Percentiles rank a stretch among this genome's conserved stretches.
Conservation (phyloP, 768 basidiomycete genomes). For the Serendipita sp. region DNA sequence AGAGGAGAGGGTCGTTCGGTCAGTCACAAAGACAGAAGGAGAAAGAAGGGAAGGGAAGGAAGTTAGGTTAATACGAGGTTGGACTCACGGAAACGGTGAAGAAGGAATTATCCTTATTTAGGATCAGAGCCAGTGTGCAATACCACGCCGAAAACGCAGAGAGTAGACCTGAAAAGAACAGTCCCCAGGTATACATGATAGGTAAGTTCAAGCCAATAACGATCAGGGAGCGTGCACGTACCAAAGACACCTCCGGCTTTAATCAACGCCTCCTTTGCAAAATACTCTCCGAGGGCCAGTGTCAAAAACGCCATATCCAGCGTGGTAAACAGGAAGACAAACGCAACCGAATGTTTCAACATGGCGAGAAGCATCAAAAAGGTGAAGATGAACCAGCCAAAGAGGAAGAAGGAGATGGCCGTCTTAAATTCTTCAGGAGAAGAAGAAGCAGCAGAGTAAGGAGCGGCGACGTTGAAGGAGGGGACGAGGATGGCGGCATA, state of each 20-base stretch:
- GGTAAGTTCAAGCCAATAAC: no score
- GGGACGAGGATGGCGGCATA: constrained; percentile 62
- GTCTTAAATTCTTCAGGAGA: background rate
- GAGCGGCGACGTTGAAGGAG: constrained; percentile 38
- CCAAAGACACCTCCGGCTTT: background rate
- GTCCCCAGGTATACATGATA: no score
- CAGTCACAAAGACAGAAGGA: no score
- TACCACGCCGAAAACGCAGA: background rate
- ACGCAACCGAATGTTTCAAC: constrained; percentile 13
- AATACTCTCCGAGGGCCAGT: background rate
- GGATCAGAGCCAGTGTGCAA: background rate
- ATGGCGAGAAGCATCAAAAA: constrained; percentile 5
- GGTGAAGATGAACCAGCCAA: constrained; percentile 2
- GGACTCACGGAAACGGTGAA: background rate
- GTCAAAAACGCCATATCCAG: background rate
- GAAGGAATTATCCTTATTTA: background rate
- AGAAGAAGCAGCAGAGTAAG: constrained; percentile 24
- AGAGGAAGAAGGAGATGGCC: constrained; percentile 12
- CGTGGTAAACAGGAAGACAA: constrained; percentile 3
- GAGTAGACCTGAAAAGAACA: background rate
- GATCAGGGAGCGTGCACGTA: no score
- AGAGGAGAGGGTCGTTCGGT: no score
- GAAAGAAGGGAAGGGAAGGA: no score
- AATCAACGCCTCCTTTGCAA: background rate
- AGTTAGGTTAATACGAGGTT: no score